These are phyloP conservation scores for Gymnopus androsaceus DNA, from an alignment of 1,284 basidiomycete genomes.

Conservation along the genomic window DNA sequence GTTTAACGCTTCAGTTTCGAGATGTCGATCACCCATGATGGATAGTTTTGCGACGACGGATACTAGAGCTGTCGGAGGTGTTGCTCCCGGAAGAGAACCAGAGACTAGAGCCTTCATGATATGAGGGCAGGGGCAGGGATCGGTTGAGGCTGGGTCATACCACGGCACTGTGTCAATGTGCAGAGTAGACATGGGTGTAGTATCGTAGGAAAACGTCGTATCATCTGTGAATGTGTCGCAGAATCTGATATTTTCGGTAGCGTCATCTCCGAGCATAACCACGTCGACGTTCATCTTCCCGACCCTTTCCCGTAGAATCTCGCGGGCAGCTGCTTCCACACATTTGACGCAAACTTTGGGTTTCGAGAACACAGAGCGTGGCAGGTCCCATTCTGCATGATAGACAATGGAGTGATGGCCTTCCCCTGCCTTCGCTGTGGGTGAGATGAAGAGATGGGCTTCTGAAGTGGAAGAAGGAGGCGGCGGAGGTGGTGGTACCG, in stretches of 20 bases:
- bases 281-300: not conserved
- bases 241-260: too few relatives aligned
- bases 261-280: not conserved
- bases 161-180: constrained; percentile 8
- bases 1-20: constrained; percentile 40
- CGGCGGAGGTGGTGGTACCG: constrained; percentile 17
- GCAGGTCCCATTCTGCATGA: constrained; percentile 27
- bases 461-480: constrained; percentile 17
- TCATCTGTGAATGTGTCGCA: not conserved
- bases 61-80: constrained; percentile 34
- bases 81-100: constrained; percentile 6
- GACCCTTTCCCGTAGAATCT: not conserved
- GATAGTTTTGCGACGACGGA: constrained; percentile 36
- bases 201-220: not conserved
- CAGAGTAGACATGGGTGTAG: not conserved
- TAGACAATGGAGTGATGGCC: constrained; percentile 30
- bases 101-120: not conserved
- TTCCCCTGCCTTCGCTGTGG: constrained; percentile 18
- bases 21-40: constrained; percentile 30
- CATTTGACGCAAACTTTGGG: constrained; percentile 5
- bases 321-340: constrained; percentile 1
- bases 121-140: constrained; percentile 4
- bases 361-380: constrained; percentile 22
- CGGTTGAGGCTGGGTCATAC: constrained; percentile 2
- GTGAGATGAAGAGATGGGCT: constrained; percentile 28